Evolutionary conservation across 2,329 filamentous ascomycete species (phyloP).

Genomic region (Trichophyton rubrum): DNA sequence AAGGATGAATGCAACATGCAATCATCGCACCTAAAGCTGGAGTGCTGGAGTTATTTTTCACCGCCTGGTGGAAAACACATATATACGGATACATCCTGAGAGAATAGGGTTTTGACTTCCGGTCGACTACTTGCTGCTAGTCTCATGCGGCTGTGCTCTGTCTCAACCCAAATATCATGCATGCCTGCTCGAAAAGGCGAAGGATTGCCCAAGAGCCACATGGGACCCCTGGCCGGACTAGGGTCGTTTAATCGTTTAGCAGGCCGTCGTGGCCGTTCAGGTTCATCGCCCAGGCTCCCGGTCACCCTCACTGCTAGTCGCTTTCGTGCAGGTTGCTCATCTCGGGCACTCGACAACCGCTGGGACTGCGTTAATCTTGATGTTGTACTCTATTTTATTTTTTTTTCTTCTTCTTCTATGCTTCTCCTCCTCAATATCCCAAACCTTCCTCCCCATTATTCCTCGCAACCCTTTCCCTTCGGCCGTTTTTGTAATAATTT

Average conservation of each 20-base stretch:
- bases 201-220: conserved; percentile 3
- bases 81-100: background rate
- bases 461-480: conserved; percentile 1
- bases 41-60: background rate
- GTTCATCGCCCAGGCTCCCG: background rate
- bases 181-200: background rate
- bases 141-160: conserved; percentile 2
- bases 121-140: background rate
- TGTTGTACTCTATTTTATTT: background rate
- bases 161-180: background rate
- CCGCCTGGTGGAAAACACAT: background rate
- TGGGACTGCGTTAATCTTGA: background rate
- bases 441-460: conserved; percentile 1
- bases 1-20: background rate
- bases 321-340: background rate
- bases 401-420: background rate
- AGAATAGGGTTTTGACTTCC: background rate
- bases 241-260: background rate
- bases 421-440: background rate
- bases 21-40: no score
- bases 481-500: conserved; percentile 2
- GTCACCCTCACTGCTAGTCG: background rate
- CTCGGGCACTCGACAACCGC: background rate
- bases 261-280: background rate
- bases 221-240: background rate